Conservation (phyloP, 192 early-diverging fungal species). For the Entrophospora sp. region DNA sequence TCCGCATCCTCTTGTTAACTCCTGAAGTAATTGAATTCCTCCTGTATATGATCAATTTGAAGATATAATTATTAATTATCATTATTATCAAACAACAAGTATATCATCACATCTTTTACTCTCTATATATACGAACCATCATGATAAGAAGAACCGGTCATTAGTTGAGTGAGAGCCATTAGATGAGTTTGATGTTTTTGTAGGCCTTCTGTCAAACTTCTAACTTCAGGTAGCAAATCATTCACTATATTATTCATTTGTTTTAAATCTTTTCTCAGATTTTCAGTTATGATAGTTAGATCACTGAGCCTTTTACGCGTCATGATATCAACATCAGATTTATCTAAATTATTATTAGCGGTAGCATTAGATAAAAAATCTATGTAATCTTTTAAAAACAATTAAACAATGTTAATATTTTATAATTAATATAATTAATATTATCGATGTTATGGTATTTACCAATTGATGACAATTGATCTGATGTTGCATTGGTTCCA, state of each 20-base stretch:
- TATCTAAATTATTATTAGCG: too few relatives aligned
- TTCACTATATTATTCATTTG: conserved; percentile 9
- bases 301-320: conserved; percentile 6
- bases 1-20: not conserved
- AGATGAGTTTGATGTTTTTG: conserved; percentile 11
- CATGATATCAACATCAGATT: not conserved
- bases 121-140: too few relatives aligned
- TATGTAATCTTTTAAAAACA: not conserved
- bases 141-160: not conserved
- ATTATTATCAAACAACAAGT: not conserved
- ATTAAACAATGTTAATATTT: not conserved
- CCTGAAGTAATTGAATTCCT: conserved; percentile 2
- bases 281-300: not conserved
- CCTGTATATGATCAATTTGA: not conserved
- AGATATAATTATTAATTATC: not conserved
- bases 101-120: not conserved
- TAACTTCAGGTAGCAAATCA: conserved; percentile 16
- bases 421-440: not conserved
- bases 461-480: not conserved
- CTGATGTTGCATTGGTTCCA: not conserved
- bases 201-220: not conserved
- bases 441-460: not conserved
- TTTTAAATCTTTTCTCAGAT: conserved; percentile 17
- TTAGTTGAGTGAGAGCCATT: conserved; percentile 8
- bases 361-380: not conserved